Conservation (phyloP, 805 yeast species). For the Dipodascus albidus region DNA sequence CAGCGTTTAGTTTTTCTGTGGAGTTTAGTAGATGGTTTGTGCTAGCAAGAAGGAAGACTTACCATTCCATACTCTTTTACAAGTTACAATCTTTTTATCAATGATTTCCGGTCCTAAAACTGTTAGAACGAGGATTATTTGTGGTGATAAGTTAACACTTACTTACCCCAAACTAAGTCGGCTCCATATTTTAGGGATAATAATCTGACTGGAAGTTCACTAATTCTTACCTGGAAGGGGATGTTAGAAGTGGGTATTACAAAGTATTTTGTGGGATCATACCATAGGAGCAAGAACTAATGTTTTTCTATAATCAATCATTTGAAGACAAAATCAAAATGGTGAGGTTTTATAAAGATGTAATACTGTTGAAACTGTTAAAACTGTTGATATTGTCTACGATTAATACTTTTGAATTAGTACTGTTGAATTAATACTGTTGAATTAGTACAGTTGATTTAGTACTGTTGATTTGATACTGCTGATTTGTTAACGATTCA, state of each 20-base stretch:
- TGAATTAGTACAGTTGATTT: too few species aligned
- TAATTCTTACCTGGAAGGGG: slow-evolving; percentile 55
- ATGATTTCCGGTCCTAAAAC: slow-evolving; percentile 67
- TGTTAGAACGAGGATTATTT: slow-evolving; percentile 8
- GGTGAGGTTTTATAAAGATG: too few species aligned
- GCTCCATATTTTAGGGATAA: slow-evolving; percentile 77
- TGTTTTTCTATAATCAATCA: slow-evolving; percentile 67
- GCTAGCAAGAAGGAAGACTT: slow-evolving; percentile 18
- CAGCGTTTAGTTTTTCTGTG: slow-evolving; percentile 16
- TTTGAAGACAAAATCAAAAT: too few species aligned
- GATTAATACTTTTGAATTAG: too few species aligned
- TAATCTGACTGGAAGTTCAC: slow-evolving; percentile 84
- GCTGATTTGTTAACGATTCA: too few species aligned
- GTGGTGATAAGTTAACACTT: neutral
- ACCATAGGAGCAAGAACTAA: slow-evolving; percentile 88
- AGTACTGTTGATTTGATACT: too few species aligned
- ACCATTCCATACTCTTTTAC: slow-evolving; percentile 52
- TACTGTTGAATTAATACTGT: too few species aligned
- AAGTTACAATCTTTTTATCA: slow-evolving; percentile 69
- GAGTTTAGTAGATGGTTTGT: neutral
- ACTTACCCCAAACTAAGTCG: slow-evolving; percentile 77
- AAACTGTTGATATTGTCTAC: too few species aligned
- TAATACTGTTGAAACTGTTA: too few species aligned
- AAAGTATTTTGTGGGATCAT: slow-evolving; percentile 3
- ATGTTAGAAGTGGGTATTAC: neutral